Evolutionary conservation across 75 land plant genomes (phyloP), one percentile per base, ranked within the genome.

Genomic region (Cryptomeria japonica): DNA sequence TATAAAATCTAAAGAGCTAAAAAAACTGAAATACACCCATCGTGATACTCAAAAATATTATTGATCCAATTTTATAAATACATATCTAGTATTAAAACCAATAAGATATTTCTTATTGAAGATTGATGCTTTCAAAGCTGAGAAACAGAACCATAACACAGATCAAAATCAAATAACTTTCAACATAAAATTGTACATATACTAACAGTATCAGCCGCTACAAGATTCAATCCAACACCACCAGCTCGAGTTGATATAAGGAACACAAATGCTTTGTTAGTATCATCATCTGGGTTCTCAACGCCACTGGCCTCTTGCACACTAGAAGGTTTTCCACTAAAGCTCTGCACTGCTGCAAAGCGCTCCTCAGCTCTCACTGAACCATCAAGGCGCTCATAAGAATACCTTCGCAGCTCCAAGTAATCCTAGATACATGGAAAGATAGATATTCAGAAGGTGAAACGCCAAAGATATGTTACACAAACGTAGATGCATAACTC

Each of bases 371-470:
- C 99, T 34, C 99, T 91, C 79, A 97, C 90, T 58, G 99, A 97
- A 15, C 99, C 99, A 95, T 97, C 99, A 87, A 97, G 96, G 7
- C 99, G 94, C 87, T 96, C 99, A 89, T 97, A 97, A 14, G 95
- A 87, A 89, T 94, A 97, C 58, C 89, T 91, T n/a, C 99, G 94
- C 85, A 96, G 87, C 86, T 95, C 99, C 75, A 97, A 82, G 87
- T 92, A 97, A 86, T 97, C 99, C 99, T 97, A 87, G 37, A 89
- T 85, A 32, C 2, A 84, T 85, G 34, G 31, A 89, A 68, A 87
- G 9, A 28, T 38, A 80, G 86, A 42, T 34, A 61, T 61, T 85
- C 31, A 3, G 28, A 28, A 28, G 19, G 11, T n/a, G 15, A 37
- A 13, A 78, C 4, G 72, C 79, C 11, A 5, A 86, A 34, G 32